Conservation (phyloP, 305 asterid genomes). For the Stenogyne calaminthoides region DNA sequence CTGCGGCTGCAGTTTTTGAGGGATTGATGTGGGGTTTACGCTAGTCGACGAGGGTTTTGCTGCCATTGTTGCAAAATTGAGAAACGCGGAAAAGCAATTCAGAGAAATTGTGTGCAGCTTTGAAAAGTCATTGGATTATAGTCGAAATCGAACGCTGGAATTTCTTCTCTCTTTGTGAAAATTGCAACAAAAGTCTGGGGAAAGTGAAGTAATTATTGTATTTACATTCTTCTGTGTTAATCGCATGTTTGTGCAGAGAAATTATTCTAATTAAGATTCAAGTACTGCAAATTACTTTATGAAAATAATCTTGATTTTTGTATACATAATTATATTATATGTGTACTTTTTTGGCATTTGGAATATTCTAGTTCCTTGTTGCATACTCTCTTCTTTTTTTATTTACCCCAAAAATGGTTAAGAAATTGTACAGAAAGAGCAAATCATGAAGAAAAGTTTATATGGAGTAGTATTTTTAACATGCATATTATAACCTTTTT, state of each 20-base stretch:
- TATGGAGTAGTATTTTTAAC: no score
- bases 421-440: no score
- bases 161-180: not conserved
- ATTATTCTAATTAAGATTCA: not conserved
- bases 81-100: not conserved
- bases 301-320: no score
- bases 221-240: slow-evolving; percentile 6
- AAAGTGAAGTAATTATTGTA: not conserved
- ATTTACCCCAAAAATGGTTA: no score
- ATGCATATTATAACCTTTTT: no score
- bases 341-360: not conserved
- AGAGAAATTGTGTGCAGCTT: not conserved
- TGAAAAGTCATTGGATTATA: slow-evolving; percentile 5
- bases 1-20: slow-evolving; percentile 39
- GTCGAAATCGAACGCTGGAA: not conserved
- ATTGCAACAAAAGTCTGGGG: not conserved
- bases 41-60: slow-evolving; percentile 40
- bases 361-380: not conserved
- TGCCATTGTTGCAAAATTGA: slow-evolving; percentile 33
- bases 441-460: no score
- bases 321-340: no score
- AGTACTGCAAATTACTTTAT: not conserved
- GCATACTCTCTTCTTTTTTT: not conserved
- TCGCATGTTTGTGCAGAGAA: slow-evolving; percentile 19
- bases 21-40: slow-evolving; percentile 24